Conservation (phyloP, 208 protist species). For the Trypanosoma mega region DNA sequence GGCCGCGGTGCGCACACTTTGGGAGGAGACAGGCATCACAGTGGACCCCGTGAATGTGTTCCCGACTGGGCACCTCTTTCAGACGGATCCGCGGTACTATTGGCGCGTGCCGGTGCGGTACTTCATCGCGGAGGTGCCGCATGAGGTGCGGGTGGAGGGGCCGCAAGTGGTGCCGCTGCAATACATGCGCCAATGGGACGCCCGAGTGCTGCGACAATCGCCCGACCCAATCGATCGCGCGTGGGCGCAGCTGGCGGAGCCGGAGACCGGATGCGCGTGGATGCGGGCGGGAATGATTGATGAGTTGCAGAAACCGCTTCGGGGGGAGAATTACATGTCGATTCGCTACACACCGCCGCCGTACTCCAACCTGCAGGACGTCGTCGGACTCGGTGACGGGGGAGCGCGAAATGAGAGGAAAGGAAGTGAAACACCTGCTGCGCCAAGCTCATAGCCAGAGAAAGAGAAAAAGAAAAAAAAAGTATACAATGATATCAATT, state of each 20-base stretch:
- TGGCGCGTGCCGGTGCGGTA: slow-evolving; percentile 90
- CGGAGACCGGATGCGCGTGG: slow-evolving; percentile 86
- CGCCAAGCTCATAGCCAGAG: background rate
- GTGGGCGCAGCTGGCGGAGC: slow-evolving; percentile 80
- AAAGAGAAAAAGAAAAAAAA: background rate
- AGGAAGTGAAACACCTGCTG: background rate
- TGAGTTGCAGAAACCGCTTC: slow-evolving; percentile 81
- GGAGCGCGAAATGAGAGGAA: background rate
- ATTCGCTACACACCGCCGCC: slow-evolving; percentile 85
- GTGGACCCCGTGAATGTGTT: slow-evolving; percentile 60
- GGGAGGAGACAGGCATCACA: slow-evolving; percentile 90
- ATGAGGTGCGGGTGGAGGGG: slow-evolving; percentile 72
- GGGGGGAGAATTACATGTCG: slow-evolving; percentile 83
- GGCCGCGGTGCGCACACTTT: slow-evolving; percentile 84
- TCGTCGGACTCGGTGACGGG: slow-evolving; percentile 50
- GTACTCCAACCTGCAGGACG: slow-evolving; percentile 60
- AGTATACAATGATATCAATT: too few species aligned
- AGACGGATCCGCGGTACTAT: slow-evolving; percentile 66
- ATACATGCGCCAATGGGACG: slow-evolving; percentile 88
- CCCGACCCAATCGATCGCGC: slow-evolving; percentile 88
- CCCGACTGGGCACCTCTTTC: slow-evolving; percentile 62
- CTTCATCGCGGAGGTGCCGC: slow-evolving; percentile 85
- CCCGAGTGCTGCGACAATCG: slow-evolving; percentile 73
- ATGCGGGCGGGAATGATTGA: slow-evolving; percentile 74
- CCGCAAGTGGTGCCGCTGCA: slow-evolving; percentile 68